Percentiles rank a stretch among this genome's conserved stretches.
These are phyloP conservation scores for Naganishia randhawae DNA, from an alignment of 768 basidiomycete species.

Conservation along the genomic window DNA sequence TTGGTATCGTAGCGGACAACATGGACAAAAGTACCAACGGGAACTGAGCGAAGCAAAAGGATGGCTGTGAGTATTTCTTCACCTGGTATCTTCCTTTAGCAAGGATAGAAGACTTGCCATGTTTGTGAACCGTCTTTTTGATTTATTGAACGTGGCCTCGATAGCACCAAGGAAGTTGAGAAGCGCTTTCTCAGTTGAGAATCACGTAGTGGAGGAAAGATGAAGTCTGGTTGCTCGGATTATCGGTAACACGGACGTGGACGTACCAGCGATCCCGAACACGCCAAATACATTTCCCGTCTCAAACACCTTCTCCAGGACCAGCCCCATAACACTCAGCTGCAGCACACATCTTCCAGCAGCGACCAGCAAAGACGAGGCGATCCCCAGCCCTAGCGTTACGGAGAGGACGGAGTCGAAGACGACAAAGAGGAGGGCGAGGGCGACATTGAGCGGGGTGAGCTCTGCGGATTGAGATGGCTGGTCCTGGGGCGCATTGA, in stretches of 20 bases:
- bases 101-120: slow-evolving; percentile 58
- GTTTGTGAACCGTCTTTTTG: slow-evolving; percentile 64
- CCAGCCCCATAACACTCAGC: slow-evolving; percentile 66
- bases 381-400: slow-evolving; percentile 65
- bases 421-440: slow-evolving; percentile 71
- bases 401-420: slow-evolving; percentile 68
- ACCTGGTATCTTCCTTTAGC: neutral
- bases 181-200: slow-evolving; percentile 60
- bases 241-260: neutral
- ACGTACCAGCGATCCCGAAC: slow-evolving; percentile 63
- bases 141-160: slow-evolving; percentile 76
- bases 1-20: slow-evolving; percentile 71
- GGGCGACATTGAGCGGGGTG: slow-evolving; percentile 68
- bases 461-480: slow-evolving; percentile 50
- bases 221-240: neutral
- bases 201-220: neutral
- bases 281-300: slow-evolving; percentile 72
- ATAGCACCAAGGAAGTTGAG: slow-evolving; percentile 72
- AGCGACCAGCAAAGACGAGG: slow-evolving; percentile 64
- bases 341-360: slow-evolving; percentile 73
- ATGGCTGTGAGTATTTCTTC: neutral
- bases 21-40: slow-evolving; percentile 64
- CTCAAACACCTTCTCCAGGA: slow-evolving; percentile 71
- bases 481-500: slow-evolving; percentile 8
- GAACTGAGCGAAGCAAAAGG: slow-evolving; percentile 55